Evolutionary conservation across 306 rosid genomes (phyloP).

Genomic region (Hippophae gyantsensis): DNA sequence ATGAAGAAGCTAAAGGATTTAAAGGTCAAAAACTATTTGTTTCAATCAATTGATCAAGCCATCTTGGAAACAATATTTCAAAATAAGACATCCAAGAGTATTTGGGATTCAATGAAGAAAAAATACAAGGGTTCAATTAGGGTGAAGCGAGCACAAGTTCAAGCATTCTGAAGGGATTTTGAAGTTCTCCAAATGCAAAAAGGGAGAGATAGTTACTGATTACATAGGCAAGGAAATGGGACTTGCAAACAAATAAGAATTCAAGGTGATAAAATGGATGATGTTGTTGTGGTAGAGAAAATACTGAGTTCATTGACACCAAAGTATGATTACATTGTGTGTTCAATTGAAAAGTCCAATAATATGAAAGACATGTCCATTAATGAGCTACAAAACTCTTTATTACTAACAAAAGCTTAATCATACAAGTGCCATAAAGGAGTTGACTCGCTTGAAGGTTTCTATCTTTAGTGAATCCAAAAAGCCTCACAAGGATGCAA

Average conservation of each 20-base stretch:
- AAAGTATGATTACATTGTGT: background rate
- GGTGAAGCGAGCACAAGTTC: too few species aligned
- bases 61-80: too few species aligned
- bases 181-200: too few species aligned
- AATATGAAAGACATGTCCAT: background rate
- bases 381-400: background rate
- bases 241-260: background rate
- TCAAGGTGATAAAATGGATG: background rate
- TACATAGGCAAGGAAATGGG: too few species aligned
- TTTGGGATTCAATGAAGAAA: too few species aligned
- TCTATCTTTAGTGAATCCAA: background rate
- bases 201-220: too few species aligned
- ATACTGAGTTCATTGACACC: background rate
- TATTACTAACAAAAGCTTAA: background rate
- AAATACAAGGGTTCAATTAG: too few species aligned
- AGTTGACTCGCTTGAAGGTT: background rate
- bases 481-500: background rate
- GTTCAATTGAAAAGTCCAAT: background rate
- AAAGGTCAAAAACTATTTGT: too few species aligned
- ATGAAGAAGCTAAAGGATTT: too few species aligned
- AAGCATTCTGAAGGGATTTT: too few species aligned
- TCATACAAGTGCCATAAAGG: background rate
- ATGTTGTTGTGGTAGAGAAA: background rate
- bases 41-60: too few species aligned
- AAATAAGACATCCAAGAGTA: too few species aligned